Evolutionary conservation across 371 early-diverging fungal genomes (phyloP).

Genomic region (Lichtheimia corymbifera): DNA sequence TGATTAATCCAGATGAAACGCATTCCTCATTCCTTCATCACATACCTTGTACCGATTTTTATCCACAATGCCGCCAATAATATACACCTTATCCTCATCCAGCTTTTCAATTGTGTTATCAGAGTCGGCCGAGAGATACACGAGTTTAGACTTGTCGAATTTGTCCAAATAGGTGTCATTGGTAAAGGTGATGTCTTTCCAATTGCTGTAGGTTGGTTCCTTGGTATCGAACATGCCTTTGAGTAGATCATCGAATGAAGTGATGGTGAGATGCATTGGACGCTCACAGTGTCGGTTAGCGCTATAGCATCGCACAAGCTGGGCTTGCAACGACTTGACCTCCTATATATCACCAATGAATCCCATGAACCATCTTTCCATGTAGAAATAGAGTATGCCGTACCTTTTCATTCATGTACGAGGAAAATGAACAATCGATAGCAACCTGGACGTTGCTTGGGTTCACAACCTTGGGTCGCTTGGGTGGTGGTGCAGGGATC

Average conservation of each 20-base stretch:
- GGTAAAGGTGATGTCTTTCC: constrained; percentile 40
- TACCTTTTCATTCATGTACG: constrained; percentile 9
- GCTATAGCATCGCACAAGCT: constrained; percentile 71
- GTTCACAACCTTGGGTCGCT: constrained; percentile 29
- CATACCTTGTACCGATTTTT: constrained; percentile 82
- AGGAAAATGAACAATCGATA: constrained; percentile 45
- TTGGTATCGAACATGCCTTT: constrained; percentile 44
- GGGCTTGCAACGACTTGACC: constrained; percentile 65
- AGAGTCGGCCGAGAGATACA: constrained; percentile 92
- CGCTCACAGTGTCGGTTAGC: constrained; percentile 54
- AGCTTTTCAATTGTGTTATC: constrained; percentile 66
- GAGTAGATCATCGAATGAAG: constrained; percentile 42
- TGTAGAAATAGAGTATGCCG: neutral
- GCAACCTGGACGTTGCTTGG: constrained; percentile 50
- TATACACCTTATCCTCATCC: constrained; percentile 74
- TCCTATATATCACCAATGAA: constrained; percentile 24
- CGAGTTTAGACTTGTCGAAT: constrained; percentile 59
- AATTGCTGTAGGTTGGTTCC: constrained; percentile 41
- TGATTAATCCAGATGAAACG: neutral
- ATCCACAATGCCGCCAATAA: constrained; percentile 96
- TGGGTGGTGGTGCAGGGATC: constrained; percentile 30
- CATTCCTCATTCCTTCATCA: neutral
- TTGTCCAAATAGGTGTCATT: constrained; percentile 44
- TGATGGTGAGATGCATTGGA: constrained; percentile 54
- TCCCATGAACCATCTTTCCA: too few species aligned